Evolutionary conservation across 495 filamentous ascomycete species (phyloP).

Genomic region (Pseudotulostoma volvatum): DNA sequence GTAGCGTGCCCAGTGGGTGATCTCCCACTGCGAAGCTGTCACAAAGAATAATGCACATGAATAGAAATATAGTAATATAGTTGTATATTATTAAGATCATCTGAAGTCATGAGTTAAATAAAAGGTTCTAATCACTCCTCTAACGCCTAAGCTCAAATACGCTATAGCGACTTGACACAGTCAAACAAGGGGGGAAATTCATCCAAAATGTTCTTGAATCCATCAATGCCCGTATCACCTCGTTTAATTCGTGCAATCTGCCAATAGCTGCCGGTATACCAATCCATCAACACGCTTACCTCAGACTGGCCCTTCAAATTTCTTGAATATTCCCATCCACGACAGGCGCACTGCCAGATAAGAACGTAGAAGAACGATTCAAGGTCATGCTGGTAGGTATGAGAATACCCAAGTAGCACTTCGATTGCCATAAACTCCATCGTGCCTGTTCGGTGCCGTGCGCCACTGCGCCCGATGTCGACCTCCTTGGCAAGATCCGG

Average conservation of each 20-base stretch:
- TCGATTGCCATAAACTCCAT: neutral
- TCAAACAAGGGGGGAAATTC: neutral
- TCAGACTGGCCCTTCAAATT: neutral
- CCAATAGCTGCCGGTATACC: neutral
- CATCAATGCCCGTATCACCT: neutral
- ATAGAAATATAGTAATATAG: too few relatives aligned
- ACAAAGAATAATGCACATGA: too few relatives aligned
- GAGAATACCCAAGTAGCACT: neutral
- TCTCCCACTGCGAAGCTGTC: too few relatives aligned
- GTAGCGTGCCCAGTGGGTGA: too few relatives aligned
- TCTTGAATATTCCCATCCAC: neutral
- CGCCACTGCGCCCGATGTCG: conserved; percentile 3
- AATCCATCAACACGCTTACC: neutral
- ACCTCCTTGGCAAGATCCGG: neutral
- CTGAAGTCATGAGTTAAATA: too few relatives aligned
- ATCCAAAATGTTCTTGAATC: neutral
- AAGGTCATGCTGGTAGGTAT: neutral
- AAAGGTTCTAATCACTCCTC: too few relatives aligned
- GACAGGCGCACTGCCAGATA: neutral
- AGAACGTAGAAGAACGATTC: neutral
- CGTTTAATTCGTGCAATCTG: neutral
- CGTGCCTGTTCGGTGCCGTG: neutral
- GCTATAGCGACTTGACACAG: neutral
- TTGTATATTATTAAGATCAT: too few relatives aligned
- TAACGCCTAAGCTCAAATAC: too few relatives aligned